These are phyloP conservation scores for Volutella citrinella DNA, from an alignment of 2,329 filamentous ascomycete species.

Conservation along the genomic window DNA sequence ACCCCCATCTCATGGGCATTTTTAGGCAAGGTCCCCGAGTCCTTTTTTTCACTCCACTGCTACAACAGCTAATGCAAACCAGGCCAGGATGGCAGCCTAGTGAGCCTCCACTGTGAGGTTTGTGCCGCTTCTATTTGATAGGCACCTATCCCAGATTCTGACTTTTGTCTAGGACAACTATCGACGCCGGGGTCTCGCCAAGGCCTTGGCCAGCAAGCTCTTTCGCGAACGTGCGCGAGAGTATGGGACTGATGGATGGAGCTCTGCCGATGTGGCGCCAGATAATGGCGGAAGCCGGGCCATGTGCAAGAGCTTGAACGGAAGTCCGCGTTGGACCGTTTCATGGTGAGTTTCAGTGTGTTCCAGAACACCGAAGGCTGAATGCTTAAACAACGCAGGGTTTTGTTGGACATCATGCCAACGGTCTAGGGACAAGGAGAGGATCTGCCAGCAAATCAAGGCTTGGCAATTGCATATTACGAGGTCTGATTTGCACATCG, in stretches of 20 bases:
- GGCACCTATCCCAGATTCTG: rapidly evolving
- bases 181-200: slow-evolving; percentile 61
- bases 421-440: too few species aligned
- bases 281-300: slow-evolving; percentile 59
- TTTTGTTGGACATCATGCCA: too few species aligned
- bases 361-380: too few species aligned
- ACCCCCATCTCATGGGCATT: slow-evolving; percentile 64
- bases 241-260: slow-evolving; percentile 49
- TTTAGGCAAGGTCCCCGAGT: too few species aligned
- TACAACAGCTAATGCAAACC: too few species aligned
- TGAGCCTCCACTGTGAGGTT: slow-evolving; percentile 58
- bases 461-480: too few species aligned
- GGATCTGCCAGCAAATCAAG: too few species aligned
- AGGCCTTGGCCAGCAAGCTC: slow-evolving; percentile 56
- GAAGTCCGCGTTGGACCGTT: slow-evolving; percentile 50
- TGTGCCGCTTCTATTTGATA: background rate
- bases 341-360: slow-evolving; percentile 66
- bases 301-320: slow-evolving; percentile 61
- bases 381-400: too few species aligned
- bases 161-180: slow-evolving; percentile 41
- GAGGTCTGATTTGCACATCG: too few species aligned
- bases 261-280: slow-evolving; percentile 61
- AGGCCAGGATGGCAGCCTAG: slow-evolving; percentile 60
- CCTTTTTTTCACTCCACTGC: too few species aligned
- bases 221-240: slow-evolving; percentile 47